Base-by-base conservation (phyloP, 2,329 filamentous ascomycete species). In the Trichophaea hybrida region DNA sequence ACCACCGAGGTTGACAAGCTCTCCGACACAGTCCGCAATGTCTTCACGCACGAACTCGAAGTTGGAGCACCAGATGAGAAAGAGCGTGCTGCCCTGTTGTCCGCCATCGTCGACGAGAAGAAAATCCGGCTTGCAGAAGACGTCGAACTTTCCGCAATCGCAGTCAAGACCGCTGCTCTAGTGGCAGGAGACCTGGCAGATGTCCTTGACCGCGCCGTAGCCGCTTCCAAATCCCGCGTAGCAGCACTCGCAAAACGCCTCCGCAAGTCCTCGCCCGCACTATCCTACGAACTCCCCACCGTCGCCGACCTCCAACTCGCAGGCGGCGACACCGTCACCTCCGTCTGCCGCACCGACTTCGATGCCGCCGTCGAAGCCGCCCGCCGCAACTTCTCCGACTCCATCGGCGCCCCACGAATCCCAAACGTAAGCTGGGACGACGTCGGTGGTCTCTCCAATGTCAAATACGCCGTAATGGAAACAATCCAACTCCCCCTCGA, bases 341-440 rank as follows among this genome's bases (percentile, higher is more conserved):
- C 83, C 33, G 87, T 86, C 56, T 77, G 98, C 8, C 90, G 83
- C 0, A 76, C 79, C 1, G 93, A 98, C 72, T 91, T 97, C 65
- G 89, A 95, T 58, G 75, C 84, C n/a, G 93, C 93, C 0, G 91
- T 98, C 2, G 91, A 97, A 61, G 88, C 90, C 5, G 93, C 93
- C 1, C 83, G 93, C 58, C 96, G 96, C 78, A 97, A 96, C 73
- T 98, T 98, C 71, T 91, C 93, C 5, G 93, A 97, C 71, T 85
- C 91, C 0, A 98, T 98, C 65, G 93, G 93, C 31, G 93, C 93
- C 4, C 93, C 93, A 1, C 97, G 97, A 78, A 97, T 97, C 63
- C 93, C 91, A 5, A 96, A 95, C 64, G 93, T 98, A 5, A 85
- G 85, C 24, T 98, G 91, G 91, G 85, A 91, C 66, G 91, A 98